Evolutionary conservation across 1,139 yeast genomes (phyloP), one percentile per base, ranked within the genome.

Genomic region (Hyphopichia burtonii): DNA sequence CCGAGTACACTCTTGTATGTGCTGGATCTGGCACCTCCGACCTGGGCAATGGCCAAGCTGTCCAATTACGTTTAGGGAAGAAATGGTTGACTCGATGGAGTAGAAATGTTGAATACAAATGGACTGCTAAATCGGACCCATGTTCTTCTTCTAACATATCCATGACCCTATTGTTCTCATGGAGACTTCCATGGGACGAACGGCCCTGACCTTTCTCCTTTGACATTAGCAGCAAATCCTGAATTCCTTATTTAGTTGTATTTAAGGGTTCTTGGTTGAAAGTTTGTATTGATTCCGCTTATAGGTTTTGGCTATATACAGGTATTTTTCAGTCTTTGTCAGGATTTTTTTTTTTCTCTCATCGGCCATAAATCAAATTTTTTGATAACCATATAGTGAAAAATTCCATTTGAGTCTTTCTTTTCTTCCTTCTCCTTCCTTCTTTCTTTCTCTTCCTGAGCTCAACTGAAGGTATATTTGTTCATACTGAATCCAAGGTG

Each of bases 81-180:
- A 37, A 23, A 0, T 72, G 71, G 41, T 72, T 63, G n/a, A 66
- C 49, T 17, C 63, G 54, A 37, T 67, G 74, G 3, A 76, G 52
- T 22, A 80, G 58, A 38, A 66, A 61, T 0, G 76, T 46, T 11
- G 79, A 68, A 52, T 79, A 81, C 6, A 82, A 56, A 56, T 82
- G 87, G 1, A 76, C 45, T 0, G 78, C 75, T 28, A 80, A 58
- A 54, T 82, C 85, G 12, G 55, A 55, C 11, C 75, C 56, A 44
- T 68, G 74, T 3, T 71, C 74, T 2, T 61, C 59, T 48, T 80
- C 82, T 15, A 78, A 45, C 9, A 56, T 45, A 11, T 66, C 58
- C 4, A 78, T 40, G 4, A 71, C 54, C 39, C 56, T 58, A 8
- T 54, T 46, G 16, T 15, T 14, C 28, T 33, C 27, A 12, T 14